These are phyloP conservation scores for Lenwebbia sp. DNA, from an alignment of 345 rosid genomes.

Conservation along the genomic window DNA sequence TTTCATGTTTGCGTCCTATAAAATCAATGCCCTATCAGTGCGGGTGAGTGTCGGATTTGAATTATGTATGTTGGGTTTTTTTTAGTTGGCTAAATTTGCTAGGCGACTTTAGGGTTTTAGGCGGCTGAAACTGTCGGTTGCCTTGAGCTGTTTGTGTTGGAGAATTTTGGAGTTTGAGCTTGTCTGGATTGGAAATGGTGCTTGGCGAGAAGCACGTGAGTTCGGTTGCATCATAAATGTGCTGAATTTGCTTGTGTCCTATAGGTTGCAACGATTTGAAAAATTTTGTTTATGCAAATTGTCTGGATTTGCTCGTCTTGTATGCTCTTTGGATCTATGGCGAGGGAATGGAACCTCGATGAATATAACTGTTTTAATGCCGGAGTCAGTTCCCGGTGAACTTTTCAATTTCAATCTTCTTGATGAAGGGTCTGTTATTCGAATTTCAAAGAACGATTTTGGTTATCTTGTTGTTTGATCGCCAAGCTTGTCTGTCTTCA, in stretches of 20 bases:
- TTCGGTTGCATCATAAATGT: neutral
- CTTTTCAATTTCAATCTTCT: neutral
- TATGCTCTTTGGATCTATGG: neutral
- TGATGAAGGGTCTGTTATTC: neutral
- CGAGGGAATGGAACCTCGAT: neutral
- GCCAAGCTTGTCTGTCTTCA: neutral
- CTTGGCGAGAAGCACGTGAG: neutral
- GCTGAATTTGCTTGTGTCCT: neutral
- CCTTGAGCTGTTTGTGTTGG: neutral
- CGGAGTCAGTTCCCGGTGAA: neutral
- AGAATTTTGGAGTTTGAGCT: neutral
- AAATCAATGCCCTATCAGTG: neutral
- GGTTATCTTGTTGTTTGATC: neutral
- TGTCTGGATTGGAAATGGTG: neutral
- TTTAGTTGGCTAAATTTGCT: neutral
- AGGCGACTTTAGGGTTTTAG: neutral
- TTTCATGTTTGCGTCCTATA: neutral
- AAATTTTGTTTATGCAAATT: neutral
- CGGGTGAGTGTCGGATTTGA: neutral
- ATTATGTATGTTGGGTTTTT: neutral
- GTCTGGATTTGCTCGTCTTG: neutral
- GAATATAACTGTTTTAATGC: neutral
- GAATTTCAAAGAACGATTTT: neutral
- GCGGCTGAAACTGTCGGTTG: neutral
- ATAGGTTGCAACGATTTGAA: neutral